Conservation (phyloP, 2,329 filamentous ascomycete species). For the Aspergillus brasiliensis region DNA sequence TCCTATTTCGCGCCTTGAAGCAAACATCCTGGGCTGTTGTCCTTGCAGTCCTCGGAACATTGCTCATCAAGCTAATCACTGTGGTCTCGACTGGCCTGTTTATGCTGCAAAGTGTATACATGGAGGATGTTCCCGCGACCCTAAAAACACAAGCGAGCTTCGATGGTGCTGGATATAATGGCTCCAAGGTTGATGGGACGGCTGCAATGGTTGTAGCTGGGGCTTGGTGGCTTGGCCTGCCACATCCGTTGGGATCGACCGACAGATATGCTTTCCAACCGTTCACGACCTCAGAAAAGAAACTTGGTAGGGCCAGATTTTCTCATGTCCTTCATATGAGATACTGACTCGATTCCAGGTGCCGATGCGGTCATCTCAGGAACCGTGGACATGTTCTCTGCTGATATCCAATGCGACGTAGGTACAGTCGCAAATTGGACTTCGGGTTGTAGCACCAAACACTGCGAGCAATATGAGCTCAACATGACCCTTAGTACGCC, state of each 20-base stretch:
- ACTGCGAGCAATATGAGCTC: neutral
- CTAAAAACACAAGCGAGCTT: conserved; percentile 3
- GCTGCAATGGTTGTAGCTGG: conserved; percentile 6
- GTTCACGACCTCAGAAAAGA: neutral
- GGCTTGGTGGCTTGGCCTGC: neutral
- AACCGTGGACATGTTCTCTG: conserved; percentile 6
- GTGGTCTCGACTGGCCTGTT: conserved; percentile 16
- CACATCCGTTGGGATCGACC: conserved; percentile 10
- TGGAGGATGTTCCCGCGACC: neutral
- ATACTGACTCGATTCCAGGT: neutral
- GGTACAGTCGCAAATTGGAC: conserved; percentile 11
- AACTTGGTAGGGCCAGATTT: neutral
- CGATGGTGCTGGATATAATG: neutral
- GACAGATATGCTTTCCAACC: conserved; percentile 12
- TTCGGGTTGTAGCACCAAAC: neutral
- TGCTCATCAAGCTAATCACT: conserved; percentile 11
- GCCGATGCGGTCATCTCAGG: conserved; percentile 3
- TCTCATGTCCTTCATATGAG: no score
- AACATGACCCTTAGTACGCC: conserved; percentile 1
- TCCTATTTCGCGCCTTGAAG: neutral
- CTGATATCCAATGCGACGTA: conserved; percentile 8
- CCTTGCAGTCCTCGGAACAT: conserved; percentile 5
- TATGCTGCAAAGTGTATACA: conserved; percentile 5
- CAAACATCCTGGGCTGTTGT: neutral
- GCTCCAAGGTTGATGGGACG: neutral